A percentile compares a stretch with the other conserved stretches of the same genome.
Evolutionary conservation across 148 eudicot genomes (phyloP).

Genomic region (Vaccinium vitisidaea): DNA sequence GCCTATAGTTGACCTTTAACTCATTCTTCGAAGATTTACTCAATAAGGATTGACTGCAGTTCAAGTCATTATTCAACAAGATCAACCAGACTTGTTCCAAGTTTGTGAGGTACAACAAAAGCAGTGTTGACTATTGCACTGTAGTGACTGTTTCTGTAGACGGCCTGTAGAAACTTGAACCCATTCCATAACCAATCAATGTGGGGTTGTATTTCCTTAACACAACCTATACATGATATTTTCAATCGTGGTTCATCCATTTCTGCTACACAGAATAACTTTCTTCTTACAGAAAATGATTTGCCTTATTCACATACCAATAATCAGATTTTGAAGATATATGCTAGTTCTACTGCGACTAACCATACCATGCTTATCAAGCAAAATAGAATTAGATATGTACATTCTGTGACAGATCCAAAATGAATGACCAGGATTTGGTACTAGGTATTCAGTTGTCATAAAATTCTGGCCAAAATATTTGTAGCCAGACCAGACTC

Average conservation of each 20-base stretch:
- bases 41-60: background rate
- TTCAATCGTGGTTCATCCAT: background rate
- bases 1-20: background rate
- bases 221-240: background rate
- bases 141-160: background rate
- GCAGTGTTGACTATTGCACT: background rate
- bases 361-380: background rate
- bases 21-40: background rate
- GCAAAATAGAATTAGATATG: background rate
- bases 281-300: background rate
- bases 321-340: background rate
- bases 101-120: background rate
- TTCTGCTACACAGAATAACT: background rate
- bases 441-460: background rate
- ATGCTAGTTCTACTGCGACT: background rate
- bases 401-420: background rate
- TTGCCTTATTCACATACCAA: background rate
- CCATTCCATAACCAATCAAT: too few relatives aligned
- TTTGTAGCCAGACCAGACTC: background rate
- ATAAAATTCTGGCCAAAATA: background rate
- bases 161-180: too few relatives aligned
- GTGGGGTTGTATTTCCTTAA: too few relatives aligned
- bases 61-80: background rate
- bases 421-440: background rate
- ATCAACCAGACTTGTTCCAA: background rate